Base-by-base conservation (phyloP, 805 yeast genomes). In the Groenewaldozyma salmanticensis region DNA sequence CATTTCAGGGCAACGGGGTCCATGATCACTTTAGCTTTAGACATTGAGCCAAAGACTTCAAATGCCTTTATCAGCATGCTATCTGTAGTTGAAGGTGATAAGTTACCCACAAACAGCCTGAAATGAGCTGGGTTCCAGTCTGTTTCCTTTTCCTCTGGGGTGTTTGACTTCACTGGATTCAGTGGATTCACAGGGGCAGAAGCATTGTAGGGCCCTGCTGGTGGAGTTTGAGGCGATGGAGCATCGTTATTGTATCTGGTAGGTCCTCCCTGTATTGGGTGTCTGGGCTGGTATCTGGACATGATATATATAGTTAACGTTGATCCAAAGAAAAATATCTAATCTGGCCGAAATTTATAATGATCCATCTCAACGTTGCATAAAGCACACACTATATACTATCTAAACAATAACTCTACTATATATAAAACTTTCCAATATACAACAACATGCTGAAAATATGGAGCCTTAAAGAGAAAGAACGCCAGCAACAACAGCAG, bases 121-220 rank as follows among this genome's bases (percentile, higher is more conserved):
- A 78, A 82, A 49, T 81, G 86, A 15, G 66, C 61, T 0, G 87
- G 84, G 52, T 81, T 72, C 86, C 86, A 81, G n/a, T n/a, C n/a
- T n/a, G n/a, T n/a, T n/a, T n/a, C n/a, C n/a, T n/a, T n/a, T 33
- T 74, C 81, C 4, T 66, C 58, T 17, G 72, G 55, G 2, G 71
- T 48, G 7, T 24, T 7, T 7, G 29, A 24, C 29, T 24, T 24
- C n/a, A n/a, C n/a, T n/a, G n/a, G n/a, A n/a, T n/a, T n/a, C n/a
- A n/a, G n/a, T n/a, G n/a, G n/a, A n/a, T n/a, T n/a, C n/a, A n/a
- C n/a, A n/a, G n/a, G n/a, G n/a, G n/a, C n/a, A n/a, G n/a, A n/a
- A n/a, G n/a, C n/a, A n/a, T n/a, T n/a, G n/a, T n/a, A n/a, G n/a
- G n/a, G n/a, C n/a, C n/a, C n/a, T n/a, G n/a, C n/a, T n/a, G n/a